Base-by-base conservation (phyloP, 495 filamentous ascomycete species). In the Talaromyces nanjingensis region DNA sequence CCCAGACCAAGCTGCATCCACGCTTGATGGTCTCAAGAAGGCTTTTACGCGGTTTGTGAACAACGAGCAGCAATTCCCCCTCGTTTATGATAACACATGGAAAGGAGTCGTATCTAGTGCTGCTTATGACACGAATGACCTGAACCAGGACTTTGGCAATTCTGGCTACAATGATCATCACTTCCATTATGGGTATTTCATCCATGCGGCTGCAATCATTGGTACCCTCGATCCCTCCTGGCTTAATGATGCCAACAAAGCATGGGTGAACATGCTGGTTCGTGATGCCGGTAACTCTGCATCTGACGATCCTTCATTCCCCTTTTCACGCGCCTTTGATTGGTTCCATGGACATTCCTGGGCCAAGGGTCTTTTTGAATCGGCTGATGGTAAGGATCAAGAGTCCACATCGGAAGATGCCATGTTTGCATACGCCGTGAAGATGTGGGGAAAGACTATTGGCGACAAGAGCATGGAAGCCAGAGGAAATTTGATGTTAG, bases 341-440 rank as follows among this genome's bases (percentile, higher is more conserved):
- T 97, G 92, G 90, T 97, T 84, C 76, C 86, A 96, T 70, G 94
- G 94, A 6, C 94, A 98, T 80, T 93, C 89, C 9, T 98, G 93
- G 90, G 96, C 94, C 2, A 91, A 96, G 67, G 94, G 94, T 6
- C 82, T 98, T n/a, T 96, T 90, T 72, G 91, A 92, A 66, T 87
- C 88, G n/a, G 83, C 77, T 42, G 96, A 98, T 70, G 90, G 92
- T 66, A 97, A 97, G 70, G 90, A 98, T 70, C 81, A 97, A 71
- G 94, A 98, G 72, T 92, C 89, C 18, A 89, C 89, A 45, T 94
- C 90, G 6, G 94, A 98, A 77, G 94, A 98, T 73, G 84, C 89
- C 47, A 87, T 92, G 81, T 91, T 90, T 66, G 85, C 89, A 1
- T 97, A 97, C 69, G 89, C 89, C 0, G 77, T 97, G 66, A 96